phyloP scores from a whole-genome alignment of 1,139 yeast species.

The Saccharomycopsis phalli region DNA sequence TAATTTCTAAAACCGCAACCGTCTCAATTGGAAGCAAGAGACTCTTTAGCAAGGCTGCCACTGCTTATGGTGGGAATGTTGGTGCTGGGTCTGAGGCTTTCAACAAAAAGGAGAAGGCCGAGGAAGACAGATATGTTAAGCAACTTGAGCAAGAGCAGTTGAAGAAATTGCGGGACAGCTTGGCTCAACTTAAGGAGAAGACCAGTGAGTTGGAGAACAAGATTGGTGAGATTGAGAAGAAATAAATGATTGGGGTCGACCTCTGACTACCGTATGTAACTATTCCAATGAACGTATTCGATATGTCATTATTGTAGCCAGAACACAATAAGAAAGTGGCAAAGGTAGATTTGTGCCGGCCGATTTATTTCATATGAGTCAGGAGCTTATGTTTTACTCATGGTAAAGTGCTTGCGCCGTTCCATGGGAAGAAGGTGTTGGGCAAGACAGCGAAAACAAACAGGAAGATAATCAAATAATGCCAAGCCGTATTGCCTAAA shows the following conservation, averaged over 20 bases:
- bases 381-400: no score
- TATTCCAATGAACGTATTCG: no score
- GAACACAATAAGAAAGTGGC: no score
- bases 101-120: constrained; percentile 21
- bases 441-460: no score
- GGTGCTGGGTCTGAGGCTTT: constrained; percentile 20
- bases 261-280: no score
- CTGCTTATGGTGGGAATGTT: constrained; percentile 16
- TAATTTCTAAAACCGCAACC: constrained; percentile 9
- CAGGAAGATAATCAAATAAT: no score
- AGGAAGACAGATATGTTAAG: constrained; percentile 20
- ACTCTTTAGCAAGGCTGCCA: constrained; percentile 3
- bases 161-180: constrained; percentile 18
- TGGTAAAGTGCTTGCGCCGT: no score
- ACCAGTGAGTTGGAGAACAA: constrained; percentile 17
- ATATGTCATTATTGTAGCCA: no score
- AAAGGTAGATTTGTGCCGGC: no score
- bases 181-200: constrained; percentile 18
- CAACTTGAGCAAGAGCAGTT: constrained; percentile 21
- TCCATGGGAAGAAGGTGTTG: no score
- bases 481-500: no score
- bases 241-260: constrained; percentile 5
- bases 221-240: constrained; percentile 14
- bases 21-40: constrained; percentile 5
- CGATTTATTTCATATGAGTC: no score